Base-by-base conservation (phyloP, 2,329 filamentous ascomycete species). In the Ceratocystis colombiana region DNA sequence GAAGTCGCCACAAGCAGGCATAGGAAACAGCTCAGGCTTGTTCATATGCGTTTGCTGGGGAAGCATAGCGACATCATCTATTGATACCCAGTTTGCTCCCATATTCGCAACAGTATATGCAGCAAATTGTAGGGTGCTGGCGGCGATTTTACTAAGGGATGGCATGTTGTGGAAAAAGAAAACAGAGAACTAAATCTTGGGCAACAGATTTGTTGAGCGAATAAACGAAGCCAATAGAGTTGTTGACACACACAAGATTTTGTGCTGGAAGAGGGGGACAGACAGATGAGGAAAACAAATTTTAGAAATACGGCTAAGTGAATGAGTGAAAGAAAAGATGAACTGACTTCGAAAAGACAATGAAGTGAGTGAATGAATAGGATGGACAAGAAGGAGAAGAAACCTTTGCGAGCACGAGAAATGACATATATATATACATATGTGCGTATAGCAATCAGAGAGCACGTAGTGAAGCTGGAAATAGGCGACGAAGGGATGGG, bases 1-100 rank as follows among this genome's bases (percentile, higher is more conserved):
- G 70, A 88, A 79, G 8, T 79, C 80, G 66, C 81, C 74, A 73
- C 88, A 90, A 8, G 73, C 72, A 0, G 77, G 78, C 85, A 89
- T 87, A 1, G 84, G 81, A 71, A 89, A 89, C 25, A 79, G 70
- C 12, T 73, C 68, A 1, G 71, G 65, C 3, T 76, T 73, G 48
- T 73, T 74, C 17, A 72, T 75, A 73, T 77, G 73, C 53, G 75
- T 68, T 66, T 74, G 69, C 2, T 74, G 70, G 0, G 77, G 77
- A 12, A 77, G 71, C 44, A 76, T 68, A 12, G 55, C 2, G 2
- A 59, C 61, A 3, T 37, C 46, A 1, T 57, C 15, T 5, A 37
- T 57, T 12, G 62, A 44, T 5, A 61, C 22, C 62, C 57, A 64
- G 10, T 48, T n/a, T 17, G 44, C 20, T 25, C 22, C 22, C 2